phyloP scores from a whole-genome alignment of 176 grass and related monocot genomes.

The Lolium rigidum region DNA sequence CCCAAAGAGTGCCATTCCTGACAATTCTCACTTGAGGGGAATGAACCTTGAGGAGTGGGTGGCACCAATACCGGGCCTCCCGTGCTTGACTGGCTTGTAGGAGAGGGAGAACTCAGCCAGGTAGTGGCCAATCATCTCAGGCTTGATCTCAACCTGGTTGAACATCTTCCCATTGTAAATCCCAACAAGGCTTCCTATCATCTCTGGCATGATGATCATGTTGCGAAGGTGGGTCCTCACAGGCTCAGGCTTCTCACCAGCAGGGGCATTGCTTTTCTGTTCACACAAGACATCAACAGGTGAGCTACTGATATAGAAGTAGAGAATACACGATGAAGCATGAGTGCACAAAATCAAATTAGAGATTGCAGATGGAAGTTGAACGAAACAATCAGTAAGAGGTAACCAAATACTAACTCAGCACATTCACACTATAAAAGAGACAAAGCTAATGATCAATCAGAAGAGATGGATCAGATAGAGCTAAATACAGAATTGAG shows the following conservation, averaged over 20 bases:
- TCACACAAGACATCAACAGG: background rate
- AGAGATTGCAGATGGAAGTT: too few relatives aligned
- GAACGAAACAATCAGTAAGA: too few relatives aligned
- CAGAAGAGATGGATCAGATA: background rate
- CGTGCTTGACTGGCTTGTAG: slow-evolving; percentile 89
- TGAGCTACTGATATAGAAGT: background rate
- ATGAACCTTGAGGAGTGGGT: slow-evolving; percentile 85
- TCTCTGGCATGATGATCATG: slow-evolving; percentile 85
- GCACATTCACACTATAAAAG: too few relatives aligned
- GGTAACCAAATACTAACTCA: too few relatives aligned
- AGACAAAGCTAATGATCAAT: too few relatives aligned
- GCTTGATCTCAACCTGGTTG: slow-evolving; percentile 80
- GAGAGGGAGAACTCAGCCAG: slow-evolving; percentile 75
- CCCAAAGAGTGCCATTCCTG: background rate
- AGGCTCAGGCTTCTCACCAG: slow-evolving; percentile 69
- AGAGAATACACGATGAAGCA: too few relatives aligned
- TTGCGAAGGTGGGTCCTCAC: slow-evolving; percentile 81
- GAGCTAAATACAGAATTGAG: slow-evolving; percentile 12
- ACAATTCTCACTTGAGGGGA: slow-evolving; percentile 65
- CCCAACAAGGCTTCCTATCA: slow-evolving; percentile 68
- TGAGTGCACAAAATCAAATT: too few relatives aligned
- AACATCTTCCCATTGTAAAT: slow-evolving; percentile 76
- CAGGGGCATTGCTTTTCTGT: slow-evolving; percentile 71
- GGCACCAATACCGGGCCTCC: slow-evolving; percentile 81
- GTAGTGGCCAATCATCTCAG: slow-evolving; percentile 88